phyloP scores from a whole-genome alignment of 352 stramenopile genomes.

The Pythium pyrilobum region DNA sequence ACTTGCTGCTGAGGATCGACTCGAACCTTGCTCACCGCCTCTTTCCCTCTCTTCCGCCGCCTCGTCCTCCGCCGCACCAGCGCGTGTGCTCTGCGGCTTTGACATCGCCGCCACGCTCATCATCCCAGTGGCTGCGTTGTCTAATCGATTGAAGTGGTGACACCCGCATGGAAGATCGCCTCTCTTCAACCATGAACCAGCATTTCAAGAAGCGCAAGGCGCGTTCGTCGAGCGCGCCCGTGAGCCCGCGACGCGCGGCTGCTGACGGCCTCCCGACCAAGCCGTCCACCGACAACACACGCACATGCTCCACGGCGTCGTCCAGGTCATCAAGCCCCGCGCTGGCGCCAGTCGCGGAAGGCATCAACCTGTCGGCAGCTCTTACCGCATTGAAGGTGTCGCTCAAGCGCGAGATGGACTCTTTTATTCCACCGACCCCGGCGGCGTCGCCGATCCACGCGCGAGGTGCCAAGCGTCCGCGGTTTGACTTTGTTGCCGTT shows the following conservation, averaged over 20 bases:
- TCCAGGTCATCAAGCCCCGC: slow-evolving; percentile 13
- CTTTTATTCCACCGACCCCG: slow-evolving; percentile 63
- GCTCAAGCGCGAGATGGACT: slow-evolving; percentile 65
- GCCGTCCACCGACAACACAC: not conserved
- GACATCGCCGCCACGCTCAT: no score
- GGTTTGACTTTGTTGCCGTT: slow-evolving; percentile 40
- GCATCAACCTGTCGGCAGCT: slow-evolving; percentile 45
- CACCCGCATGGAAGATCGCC: slow-evolving; percentile 4
- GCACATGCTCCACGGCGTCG: not conserved
- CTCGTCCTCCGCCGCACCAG: no score
- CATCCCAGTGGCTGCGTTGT: no score
- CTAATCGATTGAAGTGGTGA: no score
- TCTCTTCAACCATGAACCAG: slow-evolving; percentile 35
- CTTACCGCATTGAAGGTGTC: slow-evolving; percentile 71
- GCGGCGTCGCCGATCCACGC: slow-evolving; percentile 55
- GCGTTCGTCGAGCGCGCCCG: slow-evolving; percentile 22
- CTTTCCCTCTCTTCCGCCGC: no score
- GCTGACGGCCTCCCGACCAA: not conserved
- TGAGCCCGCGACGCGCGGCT: slow-evolving; percentile 9
- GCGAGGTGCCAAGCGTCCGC: slow-evolving; percentile 45
- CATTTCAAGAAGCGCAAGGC: slow-evolving; percentile 72
- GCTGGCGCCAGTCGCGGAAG: slow-evolving; percentile 14
- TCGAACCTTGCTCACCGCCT: no score
- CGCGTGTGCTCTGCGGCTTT: no score
- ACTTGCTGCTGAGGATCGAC: no score